Evolutionary conservation across 2,329 filamentous ascomycete genomes (phyloP).

Genomic region (Spiromastix sp.): DNA sequence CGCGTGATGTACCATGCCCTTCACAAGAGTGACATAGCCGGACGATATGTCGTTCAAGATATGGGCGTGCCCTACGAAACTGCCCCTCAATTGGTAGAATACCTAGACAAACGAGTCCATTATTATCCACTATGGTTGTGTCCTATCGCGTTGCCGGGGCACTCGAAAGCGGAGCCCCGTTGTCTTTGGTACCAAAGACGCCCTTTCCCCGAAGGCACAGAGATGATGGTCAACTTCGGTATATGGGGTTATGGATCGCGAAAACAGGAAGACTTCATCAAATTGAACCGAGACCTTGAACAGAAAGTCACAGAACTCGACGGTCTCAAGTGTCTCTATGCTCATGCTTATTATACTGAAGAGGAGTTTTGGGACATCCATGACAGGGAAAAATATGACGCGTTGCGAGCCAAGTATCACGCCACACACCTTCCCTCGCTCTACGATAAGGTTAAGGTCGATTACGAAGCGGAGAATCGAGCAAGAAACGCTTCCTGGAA

Average conservation of each 20-base stretch:
- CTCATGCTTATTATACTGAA: slow-evolving; percentile 72
- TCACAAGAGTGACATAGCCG: slow-evolving; percentile 43
- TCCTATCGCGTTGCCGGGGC: slow-evolving; percentile 29
- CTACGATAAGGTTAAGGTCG: slow-evolving; percentile 25
- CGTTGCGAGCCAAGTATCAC: slow-evolving; percentile 28
- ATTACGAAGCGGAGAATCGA: slow-evolving; percentile 3
- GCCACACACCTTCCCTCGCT: slow-evolving; percentile 25
- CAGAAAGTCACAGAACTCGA: slow-evolving; percentile 56
- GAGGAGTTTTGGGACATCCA: slow-evolving; percentile 36
- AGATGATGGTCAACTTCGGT: slow-evolving; percentile 40
- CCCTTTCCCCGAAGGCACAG: not conserved
- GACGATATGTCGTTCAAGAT: slow-evolving; percentile 50
- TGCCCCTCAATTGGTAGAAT: slow-evolving; percentile 41
- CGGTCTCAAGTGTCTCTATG: slow-evolving; percentile 81
- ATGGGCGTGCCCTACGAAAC: slow-evolving; percentile 44
- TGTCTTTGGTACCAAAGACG: slow-evolving; percentile 2
- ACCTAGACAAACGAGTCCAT: slow-evolving; percentile 32
- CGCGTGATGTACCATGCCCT: slow-evolving; percentile 50
- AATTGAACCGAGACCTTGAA: slow-evolving; percentile 62
- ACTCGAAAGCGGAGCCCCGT: not conserved
- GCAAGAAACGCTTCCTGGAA: slow-evolving; percentile 1
- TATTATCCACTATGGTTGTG: slow-evolving; percentile 52
- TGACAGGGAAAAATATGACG: slow-evolving; percentile 28
- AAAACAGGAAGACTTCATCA: slow-evolving; percentile 48
- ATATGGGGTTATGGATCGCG: slow-evolving; percentile 70